Conservation (phyloP, 805 yeast species). For the Cephaloascus fragrans region DNA sequence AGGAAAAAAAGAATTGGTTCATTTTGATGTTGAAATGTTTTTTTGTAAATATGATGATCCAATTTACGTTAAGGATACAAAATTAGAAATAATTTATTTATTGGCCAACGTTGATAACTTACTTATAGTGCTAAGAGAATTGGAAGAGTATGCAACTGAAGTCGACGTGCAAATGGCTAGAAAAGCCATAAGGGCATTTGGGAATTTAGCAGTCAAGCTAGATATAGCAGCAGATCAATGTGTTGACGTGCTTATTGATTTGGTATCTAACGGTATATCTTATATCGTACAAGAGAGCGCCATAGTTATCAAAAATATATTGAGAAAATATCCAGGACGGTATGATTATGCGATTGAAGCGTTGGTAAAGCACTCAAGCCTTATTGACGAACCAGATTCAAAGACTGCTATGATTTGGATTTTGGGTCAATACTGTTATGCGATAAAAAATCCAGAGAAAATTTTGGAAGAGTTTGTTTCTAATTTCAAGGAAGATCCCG, state of each 20-base stretch:
- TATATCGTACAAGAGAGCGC: conserved; percentile 75
- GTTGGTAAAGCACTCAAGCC: conserved; percentile 21
- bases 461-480: conserved; percentile 31
- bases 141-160: conserved; percentile 81
- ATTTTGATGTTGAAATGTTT: conserved; percentile 67
- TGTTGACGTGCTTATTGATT: conserved; percentile 48
- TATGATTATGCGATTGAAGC: conserved; percentile 26
- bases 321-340: conserved; percentile 62
- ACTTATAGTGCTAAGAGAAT: conserved; percentile 54
- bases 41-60: conserved; percentile 83
- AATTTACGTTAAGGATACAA: conserved; percentile 80
- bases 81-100: conserved; percentile 75
- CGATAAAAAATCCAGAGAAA: conserved; percentile 30
- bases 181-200: conserved; percentile 82
- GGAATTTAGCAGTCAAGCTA: conserved; percentile 76
- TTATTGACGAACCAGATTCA: conserved; percentile 65
- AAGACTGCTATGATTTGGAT: conserved; percentile 78
- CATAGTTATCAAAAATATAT: conserved; percentile 64
- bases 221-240: conserved; percentile 53
- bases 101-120: conserved; percentile 61
- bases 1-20: conserved; percentile 49
- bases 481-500: conserved; percentile 50
- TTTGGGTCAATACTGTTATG: conserved; percentile 56
- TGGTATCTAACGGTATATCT: conserved; percentile 56
- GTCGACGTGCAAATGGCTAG: conserved; percentile 80